Percentiles rank a stretch among this genome's conserved stretches.
Evolutionary conservation across 805 yeast genomes (phyloP).

Genomic region (Jamesozyma spencerorum): DNA sequence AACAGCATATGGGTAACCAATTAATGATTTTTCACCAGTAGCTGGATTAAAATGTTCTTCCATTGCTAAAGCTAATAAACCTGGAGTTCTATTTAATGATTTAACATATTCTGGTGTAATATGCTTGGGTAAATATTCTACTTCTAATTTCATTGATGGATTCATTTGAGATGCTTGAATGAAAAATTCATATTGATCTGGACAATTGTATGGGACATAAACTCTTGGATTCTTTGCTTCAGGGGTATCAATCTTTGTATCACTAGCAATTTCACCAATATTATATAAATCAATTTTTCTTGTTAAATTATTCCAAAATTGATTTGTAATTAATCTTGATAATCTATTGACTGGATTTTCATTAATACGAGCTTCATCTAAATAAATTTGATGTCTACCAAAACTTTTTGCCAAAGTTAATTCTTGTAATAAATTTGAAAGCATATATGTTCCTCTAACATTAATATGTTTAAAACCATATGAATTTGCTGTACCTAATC

Average conservation of each 20-base stretch:
- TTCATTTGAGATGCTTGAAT: constrained; percentile 40
- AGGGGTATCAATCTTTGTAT: constrained; percentile 61
- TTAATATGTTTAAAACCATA: constrained; percentile 67
- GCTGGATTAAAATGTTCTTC: constrained; percentile 42
- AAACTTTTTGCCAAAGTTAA: constrained; percentile 74
- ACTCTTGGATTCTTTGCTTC: constrained; percentile 60
- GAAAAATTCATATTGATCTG: constrained; percentile 68
- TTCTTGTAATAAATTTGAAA: constrained; percentile 80
- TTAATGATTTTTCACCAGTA: constrained; percentile 40
- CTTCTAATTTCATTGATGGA: constrained; percentile 56
- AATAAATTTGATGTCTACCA: constrained; percentile 66
- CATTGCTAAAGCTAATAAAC: constrained; percentile 74
- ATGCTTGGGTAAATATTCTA: constrained; percentile 63
- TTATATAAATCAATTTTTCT: constrained; percentile 55
- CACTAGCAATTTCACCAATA: constrained; percentile 62
- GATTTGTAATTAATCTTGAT: constrained; percentile 59
- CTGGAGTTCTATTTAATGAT: constrained; percentile 75
- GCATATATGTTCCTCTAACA: constrained; percentile 81
- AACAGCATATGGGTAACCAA: constrained; percentile 79
- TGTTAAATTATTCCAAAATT: constrained; percentile 75
- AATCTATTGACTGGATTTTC: constrained; percentile 82
- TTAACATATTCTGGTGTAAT: constrained; percentile 72
- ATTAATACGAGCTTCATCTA: constrained; percentile 74
- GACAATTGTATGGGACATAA: constrained; percentile 61
- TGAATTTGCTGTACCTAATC: constrained; percentile 75